A percentile compares a stretch with the other conserved stretches of the same genome.
Conservation (phyloP, 257 asterid species). For the Fraxinus excelsior region DNA sequence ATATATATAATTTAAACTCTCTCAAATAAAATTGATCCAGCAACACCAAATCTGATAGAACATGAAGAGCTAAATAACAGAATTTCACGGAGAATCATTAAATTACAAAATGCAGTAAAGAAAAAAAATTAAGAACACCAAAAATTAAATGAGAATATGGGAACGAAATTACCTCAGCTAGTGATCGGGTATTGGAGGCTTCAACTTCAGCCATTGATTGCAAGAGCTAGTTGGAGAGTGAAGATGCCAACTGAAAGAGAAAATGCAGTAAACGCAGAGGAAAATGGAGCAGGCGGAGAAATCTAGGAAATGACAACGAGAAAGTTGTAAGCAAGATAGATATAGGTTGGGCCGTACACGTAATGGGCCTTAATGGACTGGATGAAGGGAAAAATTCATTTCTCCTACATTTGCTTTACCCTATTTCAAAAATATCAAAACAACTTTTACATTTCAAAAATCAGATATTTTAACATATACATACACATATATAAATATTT, state of each 20-base stretch:
- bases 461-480: too few relatives aligned
- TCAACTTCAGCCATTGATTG: constrained; percentile 59
- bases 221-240: neutral
- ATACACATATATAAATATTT: too few relatives aligned
- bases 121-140: neutral
- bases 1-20: neutral
- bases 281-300: neutral
- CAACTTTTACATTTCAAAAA: too few relatives aligned
- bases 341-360: neutral
- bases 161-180: constrained; percentile 47
- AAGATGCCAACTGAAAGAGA: neutral
- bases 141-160: constrained; percentile 9
- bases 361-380: neutral
- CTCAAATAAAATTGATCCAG: neutral
- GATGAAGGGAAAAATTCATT: too few relatives aligned
- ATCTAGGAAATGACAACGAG: neutral
- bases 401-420: too few relatives aligned
- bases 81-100: neutral
- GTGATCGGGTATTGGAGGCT: constrained; percentile 43
- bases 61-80: neutral
- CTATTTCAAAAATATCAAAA: too few relatives aligned
- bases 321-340: neutral
- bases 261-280: neutral
- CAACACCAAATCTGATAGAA: neutral
- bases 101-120: neutral